phyloP scores from a whole-genome alignment of 73 alveolate species.

The Durusdinium trenchii region DNA sequence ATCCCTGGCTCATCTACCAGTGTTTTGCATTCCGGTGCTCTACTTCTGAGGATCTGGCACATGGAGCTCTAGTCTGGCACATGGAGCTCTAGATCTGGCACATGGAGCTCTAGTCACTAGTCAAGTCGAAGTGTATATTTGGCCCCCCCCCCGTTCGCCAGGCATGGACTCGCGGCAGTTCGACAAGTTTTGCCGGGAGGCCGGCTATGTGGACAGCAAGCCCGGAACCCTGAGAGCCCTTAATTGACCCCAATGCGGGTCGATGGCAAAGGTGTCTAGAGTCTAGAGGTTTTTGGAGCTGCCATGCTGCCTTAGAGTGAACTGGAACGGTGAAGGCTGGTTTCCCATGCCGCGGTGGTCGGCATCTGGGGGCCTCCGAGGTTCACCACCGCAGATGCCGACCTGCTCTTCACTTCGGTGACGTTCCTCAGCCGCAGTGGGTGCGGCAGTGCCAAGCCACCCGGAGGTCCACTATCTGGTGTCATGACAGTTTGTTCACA shows the following conservation, averaged over 20 bases:
- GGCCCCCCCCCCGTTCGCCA: background rate
- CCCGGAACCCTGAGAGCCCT: background rate
- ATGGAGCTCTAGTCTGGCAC: too few relatives aligned
- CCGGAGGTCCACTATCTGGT: too few relatives aligned
- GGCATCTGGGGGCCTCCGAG: background rate
- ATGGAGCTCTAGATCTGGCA: background rate
- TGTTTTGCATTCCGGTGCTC: too few relatives aligned
- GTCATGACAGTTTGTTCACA: too few relatives aligned
- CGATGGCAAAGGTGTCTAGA: background rate
- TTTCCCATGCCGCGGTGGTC: background rate
- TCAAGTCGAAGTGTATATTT: too few relatives aligned
- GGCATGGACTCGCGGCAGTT: constrained; percentile 90
- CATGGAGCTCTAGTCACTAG: background rate
- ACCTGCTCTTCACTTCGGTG: constrained; percentile 63
- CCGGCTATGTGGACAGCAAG: constrained; percentile 68
- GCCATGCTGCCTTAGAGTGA: background rate
- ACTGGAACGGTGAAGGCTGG: background rate
- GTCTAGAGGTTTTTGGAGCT: too few relatives aligned
- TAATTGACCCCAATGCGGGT: background rate
- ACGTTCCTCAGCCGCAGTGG: constrained; percentile 38
- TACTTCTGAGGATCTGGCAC: too few relatives aligned
- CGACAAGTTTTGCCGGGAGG: constrained; percentile 91
- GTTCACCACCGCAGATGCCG: constrained; percentile 90
- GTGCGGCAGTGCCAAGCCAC: too few relatives aligned
- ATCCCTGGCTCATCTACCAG: too few relatives aligned